Evolutionary conservation across 1,284 basidiomycete species (phyloP).

Genomic region (Fistulinella cinereoalba): DNA sequence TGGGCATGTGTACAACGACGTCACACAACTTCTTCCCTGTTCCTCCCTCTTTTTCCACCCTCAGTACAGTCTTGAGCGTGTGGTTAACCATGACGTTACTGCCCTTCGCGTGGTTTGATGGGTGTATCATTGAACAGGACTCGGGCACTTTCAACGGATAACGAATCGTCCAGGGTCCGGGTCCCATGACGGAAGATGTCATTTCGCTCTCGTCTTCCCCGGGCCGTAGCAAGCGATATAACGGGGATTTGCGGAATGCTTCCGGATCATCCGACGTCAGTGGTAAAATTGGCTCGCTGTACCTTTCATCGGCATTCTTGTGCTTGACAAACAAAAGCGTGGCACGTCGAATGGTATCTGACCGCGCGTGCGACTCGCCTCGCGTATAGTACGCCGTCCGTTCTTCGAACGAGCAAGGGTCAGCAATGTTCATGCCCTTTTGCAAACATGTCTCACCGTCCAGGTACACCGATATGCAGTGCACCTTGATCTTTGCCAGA

Average conservation of each 20-base stretch:
- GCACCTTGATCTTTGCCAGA: constrained; percentile 80
- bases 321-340: constrained; percentile 69
- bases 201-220: constrained; percentile 51
- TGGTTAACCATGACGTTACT: constrained; percentile 83
- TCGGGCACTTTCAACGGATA: constrained; percentile 55
- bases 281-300: constrained; percentile 60
- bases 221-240: constrained; percentile 42
- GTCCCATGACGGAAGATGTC: constrained; percentile 65
- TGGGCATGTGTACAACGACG: constrained; percentile 84
- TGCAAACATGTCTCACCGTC: constrained; percentile 59
- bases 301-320: constrained; percentile 19
- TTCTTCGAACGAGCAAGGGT: constrained; percentile 45
- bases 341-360: constrained; percentile 69
- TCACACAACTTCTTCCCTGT: constrained; percentile 79
- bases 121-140: constrained; percentile 60
- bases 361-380: constrained; percentile 68
- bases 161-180: constrained; percentile 71
- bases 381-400: constrained; percentile 77
- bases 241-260: constrained; percentile 53
- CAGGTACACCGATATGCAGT: constrained; percentile 73
- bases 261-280: constrained; percentile 57
- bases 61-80: constrained; percentile 77
- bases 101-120: constrained; percentile 80
- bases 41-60: constrained; percentile 82
- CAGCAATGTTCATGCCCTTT: background rate